Evolutionary conservation across 2,329 filamentous ascomycete genomes (phyloP), one percentile per base, ranked within the genome.

Genomic region (Phialemoniopsis sp.): DNA sequence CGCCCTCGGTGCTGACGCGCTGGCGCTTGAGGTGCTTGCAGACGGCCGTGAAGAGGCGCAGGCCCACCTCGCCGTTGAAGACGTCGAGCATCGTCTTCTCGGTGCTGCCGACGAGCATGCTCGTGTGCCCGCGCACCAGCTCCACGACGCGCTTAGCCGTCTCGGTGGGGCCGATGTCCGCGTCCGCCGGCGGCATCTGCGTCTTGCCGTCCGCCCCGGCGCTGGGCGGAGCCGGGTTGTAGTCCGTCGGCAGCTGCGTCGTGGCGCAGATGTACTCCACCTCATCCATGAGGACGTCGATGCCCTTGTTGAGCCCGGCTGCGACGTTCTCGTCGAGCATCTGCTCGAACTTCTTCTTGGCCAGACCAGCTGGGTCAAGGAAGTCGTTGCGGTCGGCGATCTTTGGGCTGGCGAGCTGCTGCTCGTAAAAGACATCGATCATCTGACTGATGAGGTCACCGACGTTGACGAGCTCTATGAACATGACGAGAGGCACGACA

Each of bases 11-110:
- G 58, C 85, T 91, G 63, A 98, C 80, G 40, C 93, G 84, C 69
- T 97, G 93, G 9, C 91, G 85, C 70, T 98, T 98, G 49, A 98
- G 77, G 64, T 98, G 93, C 66, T 98, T 98, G 74, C 91, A 96
- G 37, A 98, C 73, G 14, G 88, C 86, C 15, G 85, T 82, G 66
- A 97, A 98, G 38, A 98, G 76, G 18, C 93, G 85, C 47, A 96
- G 77, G 1, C 93, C 93, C 18, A 98, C 91, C 67, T 98, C 93
- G 63, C 93, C 89, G 61, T 95, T 96, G 73, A 98, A 98, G 13
- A 98, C 93, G 57, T 98, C 93, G 18, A 98, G 82, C 75, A 95
- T 95, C 46, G 88, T 91, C 70, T 98, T 98, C 59, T 98, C 93
- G 2, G 91, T 97, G 58, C 88, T 95, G 45, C 93, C 93, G 4